Percentiles rank a stretch among this genome's conserved stretches.
phyloP scores from a whole-genome alignment of 163 green algal species.

The Coccomyxa subellipsoidea region DNA sequence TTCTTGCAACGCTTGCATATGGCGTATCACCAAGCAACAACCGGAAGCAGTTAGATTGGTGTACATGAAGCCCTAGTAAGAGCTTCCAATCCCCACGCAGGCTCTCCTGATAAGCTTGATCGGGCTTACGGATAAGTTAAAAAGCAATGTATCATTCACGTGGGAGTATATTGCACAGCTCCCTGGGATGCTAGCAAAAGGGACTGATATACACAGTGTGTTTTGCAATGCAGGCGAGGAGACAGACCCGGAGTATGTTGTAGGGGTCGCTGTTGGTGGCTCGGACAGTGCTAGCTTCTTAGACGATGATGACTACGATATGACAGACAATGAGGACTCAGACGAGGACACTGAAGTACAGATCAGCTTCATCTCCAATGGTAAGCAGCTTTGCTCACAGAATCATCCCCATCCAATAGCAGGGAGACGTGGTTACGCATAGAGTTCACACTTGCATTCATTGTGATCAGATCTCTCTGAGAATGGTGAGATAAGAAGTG shows the following conservation, averaged over 20 bases:
- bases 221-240: background rate
- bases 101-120: background rate
- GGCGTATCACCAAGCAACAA: background rate
- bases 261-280: background rate
- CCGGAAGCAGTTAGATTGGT: background rate
- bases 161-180: background rate
- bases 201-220: background rate
- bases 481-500: background rate
- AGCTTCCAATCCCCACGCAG: background rate
- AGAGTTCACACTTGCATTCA: background rate
- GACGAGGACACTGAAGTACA: background rate
- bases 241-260: slow-evolving; percentile 1
- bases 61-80: background rate
- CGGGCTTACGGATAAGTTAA: background rate
- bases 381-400: too few relatives aligned
- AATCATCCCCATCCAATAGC: too few relatives aligned
- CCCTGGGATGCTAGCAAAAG: background rate
- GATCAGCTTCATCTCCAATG: background rate
- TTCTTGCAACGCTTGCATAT: background rate
- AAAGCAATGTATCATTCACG: background rate
- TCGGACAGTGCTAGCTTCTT: background rate
- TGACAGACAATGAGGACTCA: slow-evolving; percentile 2
- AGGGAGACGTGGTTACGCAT: background rate
- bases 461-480: background rate
- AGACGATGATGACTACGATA: background rate